These are phyloP conservation scores for Pleurotus tuber-regium DNA, from an alignment of 768 basidiomycete species.

Conservation along the genomic window DNA sequence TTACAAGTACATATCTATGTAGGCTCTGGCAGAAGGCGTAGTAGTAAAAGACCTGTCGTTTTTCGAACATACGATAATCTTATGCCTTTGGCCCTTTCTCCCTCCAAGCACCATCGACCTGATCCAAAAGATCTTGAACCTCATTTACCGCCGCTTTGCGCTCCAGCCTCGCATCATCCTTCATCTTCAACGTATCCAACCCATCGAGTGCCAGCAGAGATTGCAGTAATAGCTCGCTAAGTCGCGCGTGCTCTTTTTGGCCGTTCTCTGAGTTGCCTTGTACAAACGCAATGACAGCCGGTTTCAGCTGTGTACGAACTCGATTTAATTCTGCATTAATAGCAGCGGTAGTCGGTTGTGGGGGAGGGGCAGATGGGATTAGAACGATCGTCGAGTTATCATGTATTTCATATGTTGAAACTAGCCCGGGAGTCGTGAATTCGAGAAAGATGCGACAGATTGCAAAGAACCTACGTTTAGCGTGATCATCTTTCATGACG, in stretches of 20 bases:
- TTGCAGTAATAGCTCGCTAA: constrained; percentile 85
- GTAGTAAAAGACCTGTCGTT: not conserved
- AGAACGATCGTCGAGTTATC: constrained; percentile 69
- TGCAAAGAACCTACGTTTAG: constrained; percentile 45
- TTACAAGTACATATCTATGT: not conserved
- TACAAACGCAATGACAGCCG: constrained; percentile 58
- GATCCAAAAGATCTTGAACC: constrained; percentile 80
- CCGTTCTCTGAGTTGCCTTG: constrained; percentile 20
- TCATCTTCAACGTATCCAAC: constrained; percentile 54
- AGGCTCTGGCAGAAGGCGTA: not conserved
- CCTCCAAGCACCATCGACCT: constrained; percentile 71
- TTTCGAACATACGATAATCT: no score
- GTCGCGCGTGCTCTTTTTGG: constrained; percentile 45
- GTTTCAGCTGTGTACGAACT: constrained; percentile 53
- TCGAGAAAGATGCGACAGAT: not conserved
- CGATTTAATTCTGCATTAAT: constrained; percentile 51
- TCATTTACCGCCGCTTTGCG: constrained; percentile 85
- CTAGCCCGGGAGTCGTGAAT: constrained; percentile 26
- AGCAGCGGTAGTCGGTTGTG: constrained; percentile 42
- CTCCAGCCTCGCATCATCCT: constrained; percentile 67
- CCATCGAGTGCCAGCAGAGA: constrained; percentile 86
- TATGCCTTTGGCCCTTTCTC: constrained; percentile 10
- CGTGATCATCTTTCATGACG: constrained; percentile 81
- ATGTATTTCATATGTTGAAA: constrained; percentile 74
- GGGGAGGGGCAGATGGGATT: constrained; percentile 46